Base-by-base conservation (phyloP, 2,329 filamentous ascomycete species). In the Diaporthe citriasiana region DNA sequence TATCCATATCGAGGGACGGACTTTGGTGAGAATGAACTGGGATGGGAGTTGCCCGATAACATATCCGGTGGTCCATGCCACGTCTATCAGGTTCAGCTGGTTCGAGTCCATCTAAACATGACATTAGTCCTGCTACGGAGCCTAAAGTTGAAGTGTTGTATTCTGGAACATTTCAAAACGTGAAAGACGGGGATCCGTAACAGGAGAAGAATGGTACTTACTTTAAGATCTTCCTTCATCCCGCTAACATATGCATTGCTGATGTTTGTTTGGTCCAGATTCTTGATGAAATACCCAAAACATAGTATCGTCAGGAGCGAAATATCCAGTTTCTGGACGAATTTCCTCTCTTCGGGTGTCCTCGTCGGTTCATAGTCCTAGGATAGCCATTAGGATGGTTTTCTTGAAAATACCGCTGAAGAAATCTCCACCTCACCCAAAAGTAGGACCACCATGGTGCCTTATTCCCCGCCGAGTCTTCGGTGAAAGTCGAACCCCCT, bases 1-100 rank as follows among this genome's bases (percentile, higher is more conserved):
- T 1, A 86, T 79, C 78, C 82, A 85, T 5, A 85, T 74, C 1
- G 84, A 85, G 0, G 84, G 84, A 0, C 84, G 81, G n/a, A 86
- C 79, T 75, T 82, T 83, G 3, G 82, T 85, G 74, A 83, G 81
- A 72, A 85, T 81, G 59, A 85, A 75, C 35, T 83, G 84, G 2
- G 81, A 82, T 4, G 83, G 82, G 51, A 82, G 80, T 47, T 85
- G 82, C 0, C 83, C 83, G 80, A 92, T 83, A 0, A 90, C 87
- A 75, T 92, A 92, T 10, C 91, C 90, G 0, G 89, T 85, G 0
- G 89, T 91, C 85, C 90, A 92, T 33, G 85, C 86, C 0, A 89
- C 87, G 60, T 80, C 80, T 71, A 85, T 81, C 73, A 89, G 87
- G 69, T 91, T 90, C 38, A 91, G 82, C 73, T 91, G 82, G 74